Evolutionary conservation across 75 land plant species (phyloP).

Genomic region (Adiantum capillusveneris): DNA sequence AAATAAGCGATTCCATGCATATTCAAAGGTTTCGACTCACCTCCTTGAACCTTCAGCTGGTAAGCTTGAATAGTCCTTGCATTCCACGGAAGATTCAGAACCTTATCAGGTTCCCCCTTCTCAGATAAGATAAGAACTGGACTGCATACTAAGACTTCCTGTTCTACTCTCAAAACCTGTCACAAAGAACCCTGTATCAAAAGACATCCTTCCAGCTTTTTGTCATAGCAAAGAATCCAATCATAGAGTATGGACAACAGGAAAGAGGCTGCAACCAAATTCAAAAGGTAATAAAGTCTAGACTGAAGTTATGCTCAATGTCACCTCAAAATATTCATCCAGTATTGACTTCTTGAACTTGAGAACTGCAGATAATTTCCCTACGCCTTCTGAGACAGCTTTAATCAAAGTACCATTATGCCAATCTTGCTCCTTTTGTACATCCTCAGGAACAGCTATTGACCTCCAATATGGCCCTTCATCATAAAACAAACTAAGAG

Average conservation of each 20-base stretch:
- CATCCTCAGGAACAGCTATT: constrained; percentile 32
- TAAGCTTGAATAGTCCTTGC: constrained; percentile 60
- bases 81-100: constrained; percentile 71
- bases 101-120: constrained; percentile 4
- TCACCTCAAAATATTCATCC: too few species aligned
- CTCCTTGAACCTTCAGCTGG: constrained; percentile 64
- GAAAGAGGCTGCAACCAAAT: too few species aligned
- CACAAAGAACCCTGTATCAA: too few species aligned
- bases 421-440: constrained; percentile 48
- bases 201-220: too few species aligned
- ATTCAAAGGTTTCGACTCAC: too few species aligned
- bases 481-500: constrained; percentile 37
- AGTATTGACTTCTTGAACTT: constrained; percentile 6
- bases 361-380: constrained; percentile 47
- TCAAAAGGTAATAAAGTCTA: too few species aligned
- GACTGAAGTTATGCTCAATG: too few species aligned
- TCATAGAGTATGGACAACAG: too few species aligned
- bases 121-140: constrained; percentile 41
- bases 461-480: constrained; percentile 47
- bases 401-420: constrained; percentile 49
- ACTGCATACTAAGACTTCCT: constrained; percentile 61
- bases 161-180: constrained; percentile 66
- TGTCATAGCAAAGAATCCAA: too few species aligned
- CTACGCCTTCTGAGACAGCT: constrained; percentile 54
- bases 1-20: too few species aligned